phyloP scores from a whole-genome alignment of 2,329 filamentous ascomycete genomes.

The Chaetomium sp. region DNA sequence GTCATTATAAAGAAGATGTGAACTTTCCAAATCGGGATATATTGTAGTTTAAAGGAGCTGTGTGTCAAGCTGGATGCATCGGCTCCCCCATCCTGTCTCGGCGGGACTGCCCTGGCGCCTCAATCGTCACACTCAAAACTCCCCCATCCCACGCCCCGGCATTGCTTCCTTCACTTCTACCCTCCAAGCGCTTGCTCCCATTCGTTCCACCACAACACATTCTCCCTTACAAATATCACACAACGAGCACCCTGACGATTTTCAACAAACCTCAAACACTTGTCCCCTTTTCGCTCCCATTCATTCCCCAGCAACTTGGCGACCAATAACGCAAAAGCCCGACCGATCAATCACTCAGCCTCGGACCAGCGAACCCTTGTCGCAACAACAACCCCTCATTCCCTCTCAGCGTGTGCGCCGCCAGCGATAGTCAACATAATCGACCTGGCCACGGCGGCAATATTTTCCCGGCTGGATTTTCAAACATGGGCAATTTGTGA shows the following conservation, averaged over 20 bases:
- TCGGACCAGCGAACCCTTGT: slow-evolving; percentile 10
- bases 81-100: not conserved
- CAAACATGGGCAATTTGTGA: slow-evolving; percentile 50
- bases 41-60: not conserved
- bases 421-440: not conserved
- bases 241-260: not conserved
- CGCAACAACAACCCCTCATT: slow-evolving; percentile 5
- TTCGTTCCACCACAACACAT: not conserved
- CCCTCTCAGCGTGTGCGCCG: not conserved
- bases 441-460: slow-evolving; percentile 6
- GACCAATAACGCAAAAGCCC: not conserved
- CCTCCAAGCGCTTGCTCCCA: not conserved
- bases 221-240: too few species aligned
- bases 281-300: too few species aligned
- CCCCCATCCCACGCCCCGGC: not conserved
- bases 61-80: too few species aligned
- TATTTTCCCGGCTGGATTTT: slow-evolving; percentile 3
- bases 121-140: not conserved
- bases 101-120: not conserved
- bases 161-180: slow-evolving; percentile 3
- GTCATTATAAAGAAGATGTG: too few species aligned
- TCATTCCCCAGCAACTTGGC: too few species aligned
- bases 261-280: not conserved
- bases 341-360: not conserved
- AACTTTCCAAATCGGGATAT: not conserved